Evolutionary conservation across 164 flowering plant species (phyloP).

Genomic region (Stephania cephalantha): DNA sequence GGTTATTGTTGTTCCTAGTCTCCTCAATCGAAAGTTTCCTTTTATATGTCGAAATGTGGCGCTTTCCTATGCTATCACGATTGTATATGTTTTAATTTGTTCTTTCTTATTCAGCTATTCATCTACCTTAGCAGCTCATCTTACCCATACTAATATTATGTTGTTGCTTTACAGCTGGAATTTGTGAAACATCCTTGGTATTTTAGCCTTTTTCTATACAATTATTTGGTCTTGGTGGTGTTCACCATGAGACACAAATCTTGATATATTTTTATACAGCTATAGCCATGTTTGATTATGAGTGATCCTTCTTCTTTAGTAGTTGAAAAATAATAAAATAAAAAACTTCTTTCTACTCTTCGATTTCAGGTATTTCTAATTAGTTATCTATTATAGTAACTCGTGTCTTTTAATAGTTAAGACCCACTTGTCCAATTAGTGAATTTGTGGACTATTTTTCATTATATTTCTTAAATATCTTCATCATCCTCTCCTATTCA

Average conservation of each 20-base stretch:
- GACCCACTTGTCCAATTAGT: neutral
- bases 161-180: neutral
- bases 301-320: too few species aligned
- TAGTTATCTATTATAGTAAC: neutral
- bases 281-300: neutral
- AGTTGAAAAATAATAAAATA: too few species aligned
- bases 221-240: neutral
- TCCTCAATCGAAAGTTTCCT: neutral
- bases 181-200: neutral
- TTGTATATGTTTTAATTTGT: neutral
- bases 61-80: neutral
- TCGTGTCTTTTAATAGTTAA: neutral
- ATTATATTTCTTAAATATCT: neutral
- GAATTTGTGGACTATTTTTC: neutral
- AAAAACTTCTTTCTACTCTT: neutral
- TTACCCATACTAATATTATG: neutral
- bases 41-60: neutral
- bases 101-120: neutral
- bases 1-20: too few species aligned
- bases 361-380: neutral
- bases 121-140: neutral
- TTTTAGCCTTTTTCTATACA: neutral
- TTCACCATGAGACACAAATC: neutral
- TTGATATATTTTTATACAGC: neutral
- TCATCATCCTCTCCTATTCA: neutral